These are phyloP conservation scores for Pezicula neosporulosa DNA, from an alignment of 2,329 filamentous ascomycete genomes.

Conservation along the genomic window DNA sequence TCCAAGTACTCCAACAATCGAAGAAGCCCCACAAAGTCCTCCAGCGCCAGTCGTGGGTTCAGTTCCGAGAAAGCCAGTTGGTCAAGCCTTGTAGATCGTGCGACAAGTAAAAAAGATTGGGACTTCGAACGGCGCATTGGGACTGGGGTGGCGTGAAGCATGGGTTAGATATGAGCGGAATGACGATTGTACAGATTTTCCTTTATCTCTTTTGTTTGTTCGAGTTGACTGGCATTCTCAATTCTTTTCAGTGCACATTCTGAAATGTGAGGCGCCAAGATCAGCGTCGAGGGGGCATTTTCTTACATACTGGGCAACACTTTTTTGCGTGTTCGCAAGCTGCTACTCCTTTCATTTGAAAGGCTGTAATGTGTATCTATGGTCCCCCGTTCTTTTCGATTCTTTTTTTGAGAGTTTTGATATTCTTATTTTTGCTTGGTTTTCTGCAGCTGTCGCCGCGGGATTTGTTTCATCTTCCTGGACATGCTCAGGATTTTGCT, in stretches of 20 bases:
- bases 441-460: background rate
- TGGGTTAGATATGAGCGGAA: slow-evolving; percentile 14
- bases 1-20: background rate
- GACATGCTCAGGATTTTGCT: background rate
- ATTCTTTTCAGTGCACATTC: background rate
- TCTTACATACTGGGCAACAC: no score
- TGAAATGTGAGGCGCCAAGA: background rate
- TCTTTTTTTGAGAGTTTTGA: background rate
- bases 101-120: background rate
- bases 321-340: background rate
- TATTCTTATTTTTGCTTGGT: background rate
- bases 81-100: slow-evolving; percentile 25
- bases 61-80: slow-evolving; percentile 26
- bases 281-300: background rate
- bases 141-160: slow-evolving; percentile 2
- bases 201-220: slow-evolving; percentile 6
- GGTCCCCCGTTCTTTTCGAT: background rate
- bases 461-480: background rate
- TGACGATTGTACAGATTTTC: slow-evolving; percentile 15
- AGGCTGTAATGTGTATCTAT: background rate
- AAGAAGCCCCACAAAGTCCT: slow-evolving; percentile 1
- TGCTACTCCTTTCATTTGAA: background rate
- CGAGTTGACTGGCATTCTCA: no score
- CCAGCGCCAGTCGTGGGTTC: background rate
- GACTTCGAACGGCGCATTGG: slow-evolving; percentile 5